Evolutionary conservation across 2,329 filamentous ascomycete species (phyloP).

Genomic region (Penicillium sp.): DNA sequence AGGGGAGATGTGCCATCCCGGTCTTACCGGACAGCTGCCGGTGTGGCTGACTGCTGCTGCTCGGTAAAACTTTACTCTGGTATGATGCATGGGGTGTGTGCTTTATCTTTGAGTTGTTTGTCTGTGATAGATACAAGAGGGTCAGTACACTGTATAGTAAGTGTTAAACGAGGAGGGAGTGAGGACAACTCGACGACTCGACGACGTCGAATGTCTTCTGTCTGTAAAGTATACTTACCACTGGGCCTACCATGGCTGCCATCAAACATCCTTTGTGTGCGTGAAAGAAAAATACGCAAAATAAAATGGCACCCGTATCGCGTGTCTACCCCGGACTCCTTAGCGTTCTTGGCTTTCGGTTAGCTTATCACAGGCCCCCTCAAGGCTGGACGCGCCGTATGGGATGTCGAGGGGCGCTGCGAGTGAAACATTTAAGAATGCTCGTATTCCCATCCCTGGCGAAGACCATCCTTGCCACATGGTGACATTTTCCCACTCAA

Average conservation of each 20-base stretch:
- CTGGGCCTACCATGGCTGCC: not conserved
- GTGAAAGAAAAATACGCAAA: not conserved
- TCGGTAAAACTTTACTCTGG: not conserved
- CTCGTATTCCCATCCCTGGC: slow-evolving; percentile 2
- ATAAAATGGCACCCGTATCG: not conserved
- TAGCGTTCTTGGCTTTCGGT: slow-evolving; percentile 4
- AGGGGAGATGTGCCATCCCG: not conserved
- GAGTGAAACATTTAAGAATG: slow-evolving; percentile 5
- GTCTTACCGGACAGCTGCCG: slow-evolving; percentile 14
- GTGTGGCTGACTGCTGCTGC: slow-evolving; percentile 11
- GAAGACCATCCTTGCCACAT: not conserved
- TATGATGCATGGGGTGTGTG: not conserved
- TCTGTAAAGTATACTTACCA: not conserved
- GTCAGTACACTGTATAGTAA: too few relatives aligned
- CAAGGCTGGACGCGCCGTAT: not conserved
- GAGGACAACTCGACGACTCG: too few relatives aligned
- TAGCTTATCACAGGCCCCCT: slow-evolving; percentile 14
- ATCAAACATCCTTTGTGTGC: not conserved
- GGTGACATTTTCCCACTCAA: not conserved
- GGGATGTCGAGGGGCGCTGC: not conserved
- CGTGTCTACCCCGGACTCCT: slow-evolving; percentile 12
- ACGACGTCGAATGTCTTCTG: too few relatives aligned
- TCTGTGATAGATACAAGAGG: too few relatives aligned
- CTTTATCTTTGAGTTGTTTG: not conserved
- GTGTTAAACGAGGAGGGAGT: too few relatives aligned